Evolutionary conservation across 1,139 yeast genomes (phyloP).

Genomic region (Geotrichum klebahnii): DNA sequence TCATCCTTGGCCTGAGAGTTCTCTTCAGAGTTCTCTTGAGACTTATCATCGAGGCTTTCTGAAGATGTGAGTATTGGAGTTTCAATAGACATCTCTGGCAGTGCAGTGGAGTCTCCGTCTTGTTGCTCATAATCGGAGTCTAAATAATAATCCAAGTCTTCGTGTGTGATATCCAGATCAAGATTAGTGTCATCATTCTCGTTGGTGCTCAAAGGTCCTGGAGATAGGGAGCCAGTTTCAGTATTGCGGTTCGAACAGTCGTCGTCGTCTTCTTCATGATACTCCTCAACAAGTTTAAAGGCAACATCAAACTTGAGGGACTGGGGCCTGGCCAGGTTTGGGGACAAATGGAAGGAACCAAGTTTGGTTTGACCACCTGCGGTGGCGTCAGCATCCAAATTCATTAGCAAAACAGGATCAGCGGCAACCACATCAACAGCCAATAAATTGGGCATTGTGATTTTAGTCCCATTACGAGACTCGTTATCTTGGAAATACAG

Average conservation of each 20-base stretch:
- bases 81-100: too few relatives aligned
- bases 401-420: neutral
- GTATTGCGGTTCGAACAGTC: neutral
- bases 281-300: neutral
- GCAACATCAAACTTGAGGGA: conserved; percentile 5
- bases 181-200: too few relatives aligned
- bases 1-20: neutral
- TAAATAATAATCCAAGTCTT: too few relatives aligned
- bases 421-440: neutral
- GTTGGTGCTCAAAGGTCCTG: too few relatives aligned
- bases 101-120: too few relatives aligned
- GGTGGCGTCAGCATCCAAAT: neutral
- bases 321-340: conserved; percentile 1
- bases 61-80: too few relatives aligned
- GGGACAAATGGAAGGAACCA: conserved; percentile 11
- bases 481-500: conserved; percentile 24
- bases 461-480: conserved; percentile 26
- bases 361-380: neutral
- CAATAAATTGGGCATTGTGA: neutral
- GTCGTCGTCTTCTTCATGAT: neutral
- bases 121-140: too few relatives aligned
- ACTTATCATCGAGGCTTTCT: neutral
- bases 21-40: too few relatives aligned
- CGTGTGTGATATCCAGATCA: too few relatives aligned
- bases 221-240: too few relatives aligned